Evolutionary conservation across 305 asterid genomes (phyloP).

Genomic region (Solanum chacoense): DNA sequence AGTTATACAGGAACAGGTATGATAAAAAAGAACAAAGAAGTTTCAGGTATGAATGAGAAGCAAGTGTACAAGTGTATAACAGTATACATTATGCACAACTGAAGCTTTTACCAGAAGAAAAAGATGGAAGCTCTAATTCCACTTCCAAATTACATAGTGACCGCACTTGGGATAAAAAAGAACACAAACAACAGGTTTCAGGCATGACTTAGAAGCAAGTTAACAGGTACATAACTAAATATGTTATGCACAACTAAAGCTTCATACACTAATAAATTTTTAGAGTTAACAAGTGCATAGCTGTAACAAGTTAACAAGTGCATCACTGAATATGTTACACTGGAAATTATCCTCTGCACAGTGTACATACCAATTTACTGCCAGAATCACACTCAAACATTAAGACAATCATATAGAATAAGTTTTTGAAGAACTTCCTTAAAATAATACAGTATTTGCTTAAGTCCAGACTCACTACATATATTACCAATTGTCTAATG

Average conservation of each 20-base stretch:
- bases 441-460: neutral
- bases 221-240: neutral
- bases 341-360: neutral
- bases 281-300: neutral
- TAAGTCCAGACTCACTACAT: neutral
- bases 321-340: neutral
- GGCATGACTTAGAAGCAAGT: neutral
- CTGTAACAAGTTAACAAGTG: neutral
- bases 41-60: neutral
- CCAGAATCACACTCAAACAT: neutral
- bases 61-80: neutral
- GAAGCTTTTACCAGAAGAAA: neutral
- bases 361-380: neutral
- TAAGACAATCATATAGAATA: neutral
- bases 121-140: neutral
- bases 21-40: neutral
- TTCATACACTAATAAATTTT: neutral
- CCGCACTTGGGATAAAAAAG: neutral
- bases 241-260: neutral
- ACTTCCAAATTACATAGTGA: neutral
- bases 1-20: neutral
- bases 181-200: neutral
- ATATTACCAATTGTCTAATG: neutral
- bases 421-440: neutral
- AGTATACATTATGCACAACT: neutral